Conservation (phyloP, 2,329 filamentous ascomycete genomes). For the Macrophomina tecta region DNA sequence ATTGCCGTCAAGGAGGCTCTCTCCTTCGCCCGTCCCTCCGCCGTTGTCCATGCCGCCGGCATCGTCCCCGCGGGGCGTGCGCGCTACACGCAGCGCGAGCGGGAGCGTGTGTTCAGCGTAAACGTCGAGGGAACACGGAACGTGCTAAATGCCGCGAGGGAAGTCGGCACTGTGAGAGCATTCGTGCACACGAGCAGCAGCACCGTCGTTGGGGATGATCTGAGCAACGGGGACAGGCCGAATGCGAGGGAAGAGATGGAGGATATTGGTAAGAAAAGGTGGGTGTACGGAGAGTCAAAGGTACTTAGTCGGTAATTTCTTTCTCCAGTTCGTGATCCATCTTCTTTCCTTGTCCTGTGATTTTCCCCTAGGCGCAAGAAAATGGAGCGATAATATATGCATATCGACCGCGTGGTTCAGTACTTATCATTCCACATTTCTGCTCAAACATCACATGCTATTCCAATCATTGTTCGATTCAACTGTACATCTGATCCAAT, state of each 20-base stretch:
- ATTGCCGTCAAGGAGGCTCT: slow-evolving; percentile 55
- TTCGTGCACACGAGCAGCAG: slow-evolving; percentile 92
- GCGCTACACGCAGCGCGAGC: slow-evolving; percentile 48
- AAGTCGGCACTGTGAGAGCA: slow-evolving; percentile 71
- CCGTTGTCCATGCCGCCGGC: slow-evolving; percentile 88
- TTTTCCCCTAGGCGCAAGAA: no score
- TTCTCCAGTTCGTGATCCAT: no score
- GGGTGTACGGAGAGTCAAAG: slow-evolving; percentile 90
- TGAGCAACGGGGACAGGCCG: slow-evolving; percentile 70
- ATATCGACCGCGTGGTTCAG: no score
- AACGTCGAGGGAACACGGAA: slow-evolving; percentile 87
- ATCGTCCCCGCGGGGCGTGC: slow-evolving; percentile 46
- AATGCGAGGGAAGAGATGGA: slow-evolving; percentile 86
- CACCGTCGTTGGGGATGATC: slow-evolving; percentile 83
- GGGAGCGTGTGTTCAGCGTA: slow-evolving; percentile 74
- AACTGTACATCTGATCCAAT: not conserved
- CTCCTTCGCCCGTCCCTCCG: slow-evolving; percentile 70
- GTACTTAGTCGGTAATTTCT: not conserved
- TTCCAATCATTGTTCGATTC: no score
- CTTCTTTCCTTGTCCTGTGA: no score
- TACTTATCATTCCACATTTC: no score
- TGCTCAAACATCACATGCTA: no score
- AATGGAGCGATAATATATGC: no score
- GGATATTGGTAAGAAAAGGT: slow-evolving; percentile 68
- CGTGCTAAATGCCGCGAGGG: slow-evolving; percentile 74